Evolutionary conservation across 257 asterid genomes (phyloP), one percentile per base, ranked within the genome.

Genomic region (Echium plantagineum): DNA sequence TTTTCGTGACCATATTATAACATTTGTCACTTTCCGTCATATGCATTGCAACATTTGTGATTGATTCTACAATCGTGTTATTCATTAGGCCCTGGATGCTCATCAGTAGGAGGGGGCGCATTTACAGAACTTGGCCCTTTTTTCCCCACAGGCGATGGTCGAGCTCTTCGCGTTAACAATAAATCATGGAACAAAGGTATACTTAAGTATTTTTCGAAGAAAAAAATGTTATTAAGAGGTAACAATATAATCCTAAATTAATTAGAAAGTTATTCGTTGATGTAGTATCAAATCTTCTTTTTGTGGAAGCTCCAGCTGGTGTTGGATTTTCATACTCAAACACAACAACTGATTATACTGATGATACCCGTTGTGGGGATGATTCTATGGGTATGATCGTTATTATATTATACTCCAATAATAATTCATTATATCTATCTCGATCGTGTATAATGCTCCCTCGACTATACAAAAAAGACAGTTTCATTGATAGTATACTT

Each of bases 251-350:
- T 31, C 38, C 9, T 31, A 31, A 31, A 31, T 35, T 35, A 28
- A 35, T 35, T 35, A 26, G 16, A 28, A 1, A 28, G 5, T 28
- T 28, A 28, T 61, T 53, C 18, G 22, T 32, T 31, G 7, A 9
- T 63, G 15, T 64, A 71, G 80, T 59, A 61, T 75, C 80, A 55
- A 68, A 75, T 72, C 72, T 75, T 30, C 69, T 75, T 42, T 75
- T 75, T 62, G 38, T 75, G 18, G 80, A 75, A 68, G 62, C 74
- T 32, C 80, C 80, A 1, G 80, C 71, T 47, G 80, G 80, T 16
- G 80, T 75, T 63, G 80, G 80, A 18, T 75, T 75, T 75, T 75
- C 80, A 35, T 75, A 75, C 52, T 75, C 80, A 30, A 75, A 75
- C 58, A 75, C 64, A 46, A 60, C 72, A 7, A 22, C 49, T 65